A percentile compares a stretch with the other conserved stretches of the same genome.
phyloP scores from a whole-genome alignment of 2,329 filamentous ascomycete genomes.

The Colletotrichum noveboracense region DNA sequence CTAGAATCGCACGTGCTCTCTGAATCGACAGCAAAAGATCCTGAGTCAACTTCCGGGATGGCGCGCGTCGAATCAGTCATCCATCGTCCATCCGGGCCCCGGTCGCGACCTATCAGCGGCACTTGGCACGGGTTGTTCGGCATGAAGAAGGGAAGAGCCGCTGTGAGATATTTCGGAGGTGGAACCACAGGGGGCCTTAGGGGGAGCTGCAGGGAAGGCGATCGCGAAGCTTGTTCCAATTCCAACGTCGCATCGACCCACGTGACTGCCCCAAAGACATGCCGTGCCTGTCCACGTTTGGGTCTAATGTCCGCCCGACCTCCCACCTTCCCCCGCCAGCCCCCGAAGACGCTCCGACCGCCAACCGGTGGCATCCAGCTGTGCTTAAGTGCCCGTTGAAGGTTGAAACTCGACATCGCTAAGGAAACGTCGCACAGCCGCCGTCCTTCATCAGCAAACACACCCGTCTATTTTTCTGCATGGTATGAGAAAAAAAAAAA shows the following conservation, averaged over 20 bases:
- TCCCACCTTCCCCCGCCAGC: neutral
- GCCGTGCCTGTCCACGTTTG: neutral
- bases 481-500: neutral
- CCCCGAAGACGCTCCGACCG: conserved; percentile 1
- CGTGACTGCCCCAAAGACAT: conserved; percentile 8
- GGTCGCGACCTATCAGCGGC: neutral
- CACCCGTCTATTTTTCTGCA: neutral
- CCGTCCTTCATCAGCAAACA: neutral
- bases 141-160: neutral
- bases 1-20: neutral
- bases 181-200: neutral
- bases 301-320: conserved; percentile 4
- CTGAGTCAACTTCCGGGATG: neutral
- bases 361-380: neutral
- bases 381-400: neutral
- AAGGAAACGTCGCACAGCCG: neutral
- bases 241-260: conserved; percentile 17
- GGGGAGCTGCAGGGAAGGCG: neutral
- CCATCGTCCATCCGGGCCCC: neutral
- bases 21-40: neutral
- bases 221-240: conserved; percentile 14
- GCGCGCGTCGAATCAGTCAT: neutral
- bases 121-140: neutral
- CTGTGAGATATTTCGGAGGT: neutral
- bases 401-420: conserved; percentile 4